A percentile compares a stretch with the other conserved stretches of the same genome.
phyloP scores from a whole-genome alignment of 768 basidiomycete genomes.

The Strobilomyces echinocephalus region DNA sequence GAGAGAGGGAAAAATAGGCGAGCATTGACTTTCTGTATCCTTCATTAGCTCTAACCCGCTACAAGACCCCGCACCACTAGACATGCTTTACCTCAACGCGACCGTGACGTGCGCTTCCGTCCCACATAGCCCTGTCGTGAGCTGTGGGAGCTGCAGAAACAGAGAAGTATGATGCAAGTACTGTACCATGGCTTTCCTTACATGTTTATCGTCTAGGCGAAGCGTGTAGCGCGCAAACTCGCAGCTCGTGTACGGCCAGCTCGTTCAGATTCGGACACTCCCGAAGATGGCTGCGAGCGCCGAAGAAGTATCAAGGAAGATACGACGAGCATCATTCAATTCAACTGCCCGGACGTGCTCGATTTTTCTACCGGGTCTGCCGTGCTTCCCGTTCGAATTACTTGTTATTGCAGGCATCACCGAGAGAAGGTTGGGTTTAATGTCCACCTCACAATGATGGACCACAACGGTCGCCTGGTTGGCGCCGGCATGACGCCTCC shows the following conservation, averaged over 20 bases:
- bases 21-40: slow-evolving; percentile 14
- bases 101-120: slow-evolving; percentile 78
- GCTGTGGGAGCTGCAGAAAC: slow-evolving; percentile 83
- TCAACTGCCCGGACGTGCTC: slow-evolving; percentile 88
- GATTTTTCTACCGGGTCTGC: slow-evolving; percentile 86
- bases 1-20: slow-evolving; percentile 80
- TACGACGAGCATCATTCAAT: slow-evolving; percentile 84
- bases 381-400: slow-evolving; percentile 89
- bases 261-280: slow-evolving; percentile 69
- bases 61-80: slow-evolving; percentile 60
- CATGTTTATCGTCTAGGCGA: slow-evolving; percentile 50
- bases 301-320: slow-evolving; percentile 49
- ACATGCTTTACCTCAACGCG: slow-evolving; percentile 67
- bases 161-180: slow-evolving; percentile 59
- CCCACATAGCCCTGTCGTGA: slow-evolving; percentile 70
- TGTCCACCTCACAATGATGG: slow-evolving; percentile 82
- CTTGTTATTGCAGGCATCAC: slow-evolving; percentile 98
- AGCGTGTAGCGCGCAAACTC: slow-evolving; percentile 84
- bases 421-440: slow-evolving; percentile 95
- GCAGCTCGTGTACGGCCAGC: slow-evolving; percentile 78
- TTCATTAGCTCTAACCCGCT: slow-evolving; percentile 18
- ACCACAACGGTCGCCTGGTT: slow-evolving; percentile 72
- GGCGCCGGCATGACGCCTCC: slow-evolving; percentile 80
- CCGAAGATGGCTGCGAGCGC: slow-evolving; percentile 50
- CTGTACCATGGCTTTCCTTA: slow-evolving; percentile 7